phyloP scores from a whole-genome alignment of 495 filamentous ascomycete genomes.

The Podospora pseudoanserina region DNA sequence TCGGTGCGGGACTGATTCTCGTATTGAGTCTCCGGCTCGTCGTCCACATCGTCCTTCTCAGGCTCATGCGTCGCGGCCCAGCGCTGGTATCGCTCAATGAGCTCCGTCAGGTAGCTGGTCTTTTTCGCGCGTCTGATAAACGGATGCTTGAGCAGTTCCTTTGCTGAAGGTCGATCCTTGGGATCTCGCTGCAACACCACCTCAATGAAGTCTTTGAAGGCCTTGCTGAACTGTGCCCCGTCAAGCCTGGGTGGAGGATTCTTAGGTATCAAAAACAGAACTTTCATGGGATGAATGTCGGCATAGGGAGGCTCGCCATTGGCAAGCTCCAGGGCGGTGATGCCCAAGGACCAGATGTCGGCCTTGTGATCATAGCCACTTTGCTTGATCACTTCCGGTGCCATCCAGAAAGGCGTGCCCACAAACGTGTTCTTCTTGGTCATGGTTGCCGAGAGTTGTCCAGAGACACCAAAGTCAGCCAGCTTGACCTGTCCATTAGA shows the following conservation, averaged over 20 bases:
- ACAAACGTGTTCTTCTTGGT: slow-evolving; percentile 99
- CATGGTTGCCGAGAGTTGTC: slow-evolving; percentile 98
- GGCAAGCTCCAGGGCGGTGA: slow-evolving; percentile 90
- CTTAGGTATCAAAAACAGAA: slow-evolving; percentile 94
- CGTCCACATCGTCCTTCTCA: slow-evolving; percentile 52
- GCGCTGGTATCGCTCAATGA: slow-evolving; percentile 84
- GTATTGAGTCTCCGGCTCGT: slow-evolving; percentile 35
- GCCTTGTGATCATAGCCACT: slow-evolving; percentile 98
- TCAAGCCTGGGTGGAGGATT: slow-evolving; percentile 79
- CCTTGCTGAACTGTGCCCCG: slow-evolving; percentile 73
- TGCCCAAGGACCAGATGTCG: slow-evolving; percentile 98
- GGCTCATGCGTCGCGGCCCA: slow-evolving; percentile 72
- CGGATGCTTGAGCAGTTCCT: slow-evolving; percentile 81
- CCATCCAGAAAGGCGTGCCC: slow-evolving; percentile 99
- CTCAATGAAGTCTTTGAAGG: slow-evolving; percentile 94
- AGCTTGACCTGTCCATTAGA: slow-evolving; percentile 93
- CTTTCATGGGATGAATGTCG: slow-evolving; percentile 98
- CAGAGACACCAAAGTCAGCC: slow-evolving; percentile 95
- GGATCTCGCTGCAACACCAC: slow-evolving; percentile 84
- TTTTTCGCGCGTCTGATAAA: slow-evolving; percentile 89
- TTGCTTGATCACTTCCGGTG: slow-evolving; percentile 97
- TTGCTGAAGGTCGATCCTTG: slow-evolving; percentile 79
- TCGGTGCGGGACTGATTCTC: slow-evolving; percentile 45
- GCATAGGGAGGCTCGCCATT: slow-evolving; percentile 93
- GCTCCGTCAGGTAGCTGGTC: slow-evolving; percentile 82